Evolutionary conservation across 2,329 filamentous ascomycete genomes (phyloP).

Genomic region (Paradendryphiella salina): DNA sequence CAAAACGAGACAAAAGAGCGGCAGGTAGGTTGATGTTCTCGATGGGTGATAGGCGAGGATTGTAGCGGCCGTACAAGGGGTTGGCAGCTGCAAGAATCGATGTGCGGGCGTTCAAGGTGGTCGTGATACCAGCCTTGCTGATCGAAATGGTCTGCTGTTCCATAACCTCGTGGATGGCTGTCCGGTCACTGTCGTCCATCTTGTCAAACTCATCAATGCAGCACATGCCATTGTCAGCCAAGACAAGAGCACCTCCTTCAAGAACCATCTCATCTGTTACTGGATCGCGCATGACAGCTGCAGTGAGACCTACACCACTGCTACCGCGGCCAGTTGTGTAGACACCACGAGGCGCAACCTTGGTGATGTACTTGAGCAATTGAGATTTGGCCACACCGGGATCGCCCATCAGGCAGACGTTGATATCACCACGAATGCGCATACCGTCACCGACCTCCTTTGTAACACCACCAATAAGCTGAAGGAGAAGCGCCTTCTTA

Average conservation of each 20-base stretch:
- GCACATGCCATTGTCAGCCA: slow-evolving; percentile 83
- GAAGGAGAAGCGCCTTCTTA: slow-evolving; percentile 94
- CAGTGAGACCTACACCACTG: slow-evolving; percentile 80
- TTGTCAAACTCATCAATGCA: slow-evolving; percentile 89
- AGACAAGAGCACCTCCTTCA: slow-evolving; percentile 76
- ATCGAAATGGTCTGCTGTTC: slow-evolving; percentile 86
- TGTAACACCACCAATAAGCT: slow-evolving; percentile 92
- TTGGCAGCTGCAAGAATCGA: slow-evolving; percentile 96
- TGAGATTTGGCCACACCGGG: slow-evolving; percentile 99
- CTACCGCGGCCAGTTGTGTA: slow-evolving; percentile 81
- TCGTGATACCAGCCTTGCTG: slow-evolving; percentile 92
- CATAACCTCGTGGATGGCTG: slow-evolving; percentile 86
- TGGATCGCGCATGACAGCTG: slow-evolving; percentile 80
- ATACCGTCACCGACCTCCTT: slow-evolving; percentile 98
- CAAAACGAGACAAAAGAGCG: slow-evolving; percentile 93
- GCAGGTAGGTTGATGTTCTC: slow-evolving; percentile 99
- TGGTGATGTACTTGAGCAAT: slow-evolving; percentile 96
- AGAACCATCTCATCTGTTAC: slow-evolving; percentile 85
- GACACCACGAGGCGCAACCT: slow-evolving; percentile 90
- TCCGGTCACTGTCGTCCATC: slow-evolving; percentile 83
- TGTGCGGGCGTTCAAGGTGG: slow-evolving; percentile 92
- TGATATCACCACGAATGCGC: slow-evolving; percentile 98
- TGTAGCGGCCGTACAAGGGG: slow-evolving; percentile 96
- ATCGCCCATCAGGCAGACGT: slow-evolving; percentile 98
- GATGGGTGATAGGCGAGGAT: slow-evolving; percentile 93